Conservation (phyloP, 441 rosid genomes). For the Pelargonium citronellum region DNA sequence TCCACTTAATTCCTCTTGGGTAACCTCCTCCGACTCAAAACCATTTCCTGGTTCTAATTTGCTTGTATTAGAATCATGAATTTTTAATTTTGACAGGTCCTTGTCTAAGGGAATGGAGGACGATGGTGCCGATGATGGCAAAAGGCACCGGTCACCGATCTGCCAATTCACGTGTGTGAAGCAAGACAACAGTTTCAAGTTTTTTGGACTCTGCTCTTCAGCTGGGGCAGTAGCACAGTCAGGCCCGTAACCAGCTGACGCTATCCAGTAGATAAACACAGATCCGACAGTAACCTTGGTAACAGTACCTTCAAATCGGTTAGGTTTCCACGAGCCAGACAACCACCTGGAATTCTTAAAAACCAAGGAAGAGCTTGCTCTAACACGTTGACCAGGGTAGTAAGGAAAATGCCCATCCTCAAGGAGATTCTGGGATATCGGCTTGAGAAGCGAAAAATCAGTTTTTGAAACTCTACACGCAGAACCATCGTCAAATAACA, state of each 20-base stretch:
- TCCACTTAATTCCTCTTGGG: constrained; percentile 41
- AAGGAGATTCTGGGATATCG: constrained; percentile 57
- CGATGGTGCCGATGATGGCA: constrained; percentile 43
- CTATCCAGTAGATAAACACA: constrained; percentile 85
- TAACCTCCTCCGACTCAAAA: constrained; percentile 41
- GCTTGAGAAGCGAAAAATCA: constrained; percentile 67
- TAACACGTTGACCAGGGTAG: constrained; percentile 94
- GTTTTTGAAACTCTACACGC: constrained; percentile 76
- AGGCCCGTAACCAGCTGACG: constrained; percentile 89
- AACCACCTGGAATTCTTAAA: constrained; percentile 78
- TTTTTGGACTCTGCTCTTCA: constrained; percentile 83
- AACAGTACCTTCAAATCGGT: constrained; percentile 85
- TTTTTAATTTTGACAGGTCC: constrained; percentile 43
- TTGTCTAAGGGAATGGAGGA: constrained; percentile 43
- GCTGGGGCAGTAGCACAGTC: constrained; percentile 81
- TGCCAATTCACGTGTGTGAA: constrained; percentile 92
- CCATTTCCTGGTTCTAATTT: constrained; percentile 33
- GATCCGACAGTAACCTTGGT: constrained; percentile 79
- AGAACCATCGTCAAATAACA: constrained; percentile 90
- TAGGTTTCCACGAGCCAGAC: constrained; percentile 83
- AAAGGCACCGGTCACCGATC: constrained; percentile 90
- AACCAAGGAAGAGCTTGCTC: constrained; percentile 73
- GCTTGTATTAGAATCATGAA: constrained; percentile 40
- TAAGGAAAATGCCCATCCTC: constrained; percentile 82
- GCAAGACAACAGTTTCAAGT: constrained; percentile 74